Percentiles rank a stretch among this genome's conserved stretches.
Evolutionary conservation across 495 filamentous ascomycete genomes (phyloP).

Genomic region (Symbiotaphrina buchneri): DNA sequence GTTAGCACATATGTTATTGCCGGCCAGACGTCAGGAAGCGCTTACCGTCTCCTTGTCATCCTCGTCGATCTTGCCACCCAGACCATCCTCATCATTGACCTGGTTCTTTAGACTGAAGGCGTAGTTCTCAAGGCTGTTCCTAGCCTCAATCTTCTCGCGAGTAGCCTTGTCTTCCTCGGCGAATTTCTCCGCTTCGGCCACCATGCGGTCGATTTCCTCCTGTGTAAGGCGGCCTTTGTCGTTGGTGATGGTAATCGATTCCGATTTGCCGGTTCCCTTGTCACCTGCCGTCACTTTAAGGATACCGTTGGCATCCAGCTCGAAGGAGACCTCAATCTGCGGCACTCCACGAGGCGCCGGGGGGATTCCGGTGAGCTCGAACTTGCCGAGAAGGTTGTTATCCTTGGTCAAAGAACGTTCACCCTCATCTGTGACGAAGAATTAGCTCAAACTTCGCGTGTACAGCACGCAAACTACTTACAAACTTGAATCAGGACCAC

Average conservation of each 20-base stretch:
- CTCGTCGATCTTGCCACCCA: slow-evolving; percentile 93
- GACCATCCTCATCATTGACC: slow-evolving; percentile 89
- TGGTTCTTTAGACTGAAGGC: slow-evolving; percentile 98
- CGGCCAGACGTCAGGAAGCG: slow-evolving; percentile 3
- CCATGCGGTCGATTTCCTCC: slow-evolving; percentile 97
- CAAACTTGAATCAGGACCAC: slow-evolving; percentile 93
- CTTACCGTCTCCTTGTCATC: slow-evolving; percentile 92
- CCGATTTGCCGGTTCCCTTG: slow-evolving; percentile 90
- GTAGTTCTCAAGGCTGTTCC: slow-evolving; percentile 93
- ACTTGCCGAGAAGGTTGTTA: slow-evolving; percentile 93
- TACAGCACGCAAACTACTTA: slow-evolving; percentile 8
- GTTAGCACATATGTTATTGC: slow-evolving; percentile 7
- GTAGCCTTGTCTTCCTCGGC: slow-evolving; percentile 98
- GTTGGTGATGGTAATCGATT: slow-evolving; percentile 96
- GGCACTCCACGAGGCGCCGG: slow-evolving; percentile 88
- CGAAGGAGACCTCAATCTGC: slow-evolving; percentile 95
- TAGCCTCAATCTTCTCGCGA: slow-evolving; percentile 77
- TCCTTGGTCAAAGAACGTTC: slow-evolving; percentile 93
- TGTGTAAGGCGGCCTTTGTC: slow-evolving; percentile 90
- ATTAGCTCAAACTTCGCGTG: slow-evolving; percentile 5
- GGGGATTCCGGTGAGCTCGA: slow-evolving; percentile 89
- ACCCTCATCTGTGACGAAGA: slow-evolving; percentile 36
- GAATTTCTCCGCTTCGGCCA: slow-evolving; percentile 90
- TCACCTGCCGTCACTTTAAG: slow-evolving; percentile 87
- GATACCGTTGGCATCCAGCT: slow-evolving; percentile 93